phyloP scores from a whole-genome alignment of 2,329 filamentous ascomycete species.

The Colletotrichum lini region DNA sequence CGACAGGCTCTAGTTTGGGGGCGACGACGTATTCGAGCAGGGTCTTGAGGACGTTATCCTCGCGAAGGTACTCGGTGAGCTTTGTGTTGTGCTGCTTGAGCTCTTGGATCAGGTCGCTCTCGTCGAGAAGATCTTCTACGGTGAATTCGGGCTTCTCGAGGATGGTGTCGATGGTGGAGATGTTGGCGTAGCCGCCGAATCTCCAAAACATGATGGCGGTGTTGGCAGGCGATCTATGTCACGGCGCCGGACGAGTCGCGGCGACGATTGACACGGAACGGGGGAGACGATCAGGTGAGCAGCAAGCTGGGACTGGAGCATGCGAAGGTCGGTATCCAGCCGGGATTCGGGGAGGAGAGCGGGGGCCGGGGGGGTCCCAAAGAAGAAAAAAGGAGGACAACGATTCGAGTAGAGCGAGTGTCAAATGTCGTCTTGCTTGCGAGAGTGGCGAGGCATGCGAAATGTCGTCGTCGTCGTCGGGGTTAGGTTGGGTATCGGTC shows the following conservation, averaged over 20 bases:
- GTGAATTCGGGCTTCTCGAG: slow-evolving; percentile 97
- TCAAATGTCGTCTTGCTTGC: slow-evolving; percentile 23
- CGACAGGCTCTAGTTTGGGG: slow-evolving; percentile 74
- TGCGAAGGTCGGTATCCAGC: slow-evolving; percentile 29
- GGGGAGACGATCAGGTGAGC: slow-evolving; percentile 7
- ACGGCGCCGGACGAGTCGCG: slow-evolving; percentile 45
- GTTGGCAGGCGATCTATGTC: slow-evolving; percentile 44
- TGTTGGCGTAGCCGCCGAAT: slow-evolving; percentile 98
- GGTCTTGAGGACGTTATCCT: slow-evolving; percentile 86
- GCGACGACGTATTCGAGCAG: slow-evolving; percentile 94
- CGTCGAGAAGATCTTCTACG: slow-evolving; percentile 95
- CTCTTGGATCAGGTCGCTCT: slow-evolving; percentile 96
- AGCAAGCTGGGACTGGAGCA: slow-evolving; percentile 16
- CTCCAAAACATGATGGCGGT: slow-evolving; percentile 95
- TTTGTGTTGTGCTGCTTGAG: slow-evolving; percentile 98
- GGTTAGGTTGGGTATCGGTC: slow-evolving; percentile 34
- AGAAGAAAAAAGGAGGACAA: neutral
- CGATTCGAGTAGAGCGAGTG: slow-evolving; percentile 10
- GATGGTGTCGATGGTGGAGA: slow-evolving; percentile 95
- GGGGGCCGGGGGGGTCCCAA: neutral
- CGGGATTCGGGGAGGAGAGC: slow-evolving; percentile 1
- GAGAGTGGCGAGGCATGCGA: slow-evolving; percentile 32
- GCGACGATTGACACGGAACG: slow-evolving; percentile 36
- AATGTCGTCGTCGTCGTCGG: slow-evolving; percentile 16
- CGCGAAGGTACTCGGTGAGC: slow-evolving; percentile 94